Evolutionary conservation across 2,329 filamentous ascomycete species (phyloP).

Genomic region (Aureobasidium mangrovei): DNA sequence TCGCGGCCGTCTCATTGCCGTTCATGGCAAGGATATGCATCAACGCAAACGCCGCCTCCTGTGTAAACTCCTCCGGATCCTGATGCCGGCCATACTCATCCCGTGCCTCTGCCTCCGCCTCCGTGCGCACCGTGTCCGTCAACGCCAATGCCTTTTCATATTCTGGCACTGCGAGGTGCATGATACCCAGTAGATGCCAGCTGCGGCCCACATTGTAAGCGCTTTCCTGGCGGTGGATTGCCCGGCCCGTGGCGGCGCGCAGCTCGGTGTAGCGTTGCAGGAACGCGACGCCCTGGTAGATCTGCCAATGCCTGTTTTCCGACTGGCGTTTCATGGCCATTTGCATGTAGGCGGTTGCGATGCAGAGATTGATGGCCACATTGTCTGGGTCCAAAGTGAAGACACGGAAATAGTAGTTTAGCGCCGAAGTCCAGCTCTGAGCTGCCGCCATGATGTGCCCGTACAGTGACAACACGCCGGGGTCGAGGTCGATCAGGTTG

Average conservation of each 20-base stretch:
- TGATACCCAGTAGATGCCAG: conserved; percentile 67
- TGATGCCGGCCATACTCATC: conserved; percentile 27
- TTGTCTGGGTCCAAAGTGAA: conserved; percentile 65
- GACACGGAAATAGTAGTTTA: conserved; percentile 73
- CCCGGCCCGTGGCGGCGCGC: conserved; percentile 33
- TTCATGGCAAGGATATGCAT: conserved; percentile 57
- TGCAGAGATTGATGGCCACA: conserved; percentile 67
- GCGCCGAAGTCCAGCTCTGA: conserved; percentile 70
- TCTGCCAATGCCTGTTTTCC: conserved; percentile 80
- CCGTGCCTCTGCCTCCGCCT: conserved; percentile 15
- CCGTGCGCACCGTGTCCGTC: conserved; percentile 36
- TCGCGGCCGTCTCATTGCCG: conserved; percentile 55
- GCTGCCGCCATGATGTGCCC: conserved; percentile 82
- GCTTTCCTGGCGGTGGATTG: conserved; percentile 58
- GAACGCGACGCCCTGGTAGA: conserved; percentile 78
- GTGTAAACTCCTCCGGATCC: conserved; percentile 49
- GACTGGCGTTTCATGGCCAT: conserved; percentile 82
- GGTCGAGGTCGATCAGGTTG: conserved; percentile 51
- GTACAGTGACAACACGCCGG: conserved; percentile 77
- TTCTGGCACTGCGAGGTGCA: conserved; percentile 61
- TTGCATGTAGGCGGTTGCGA: conserved; percentile 79
- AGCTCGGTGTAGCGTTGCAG: conserved; percentile 63
- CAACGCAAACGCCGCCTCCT: conserved; percentile 67
- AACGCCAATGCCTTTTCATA: conserved; percentile 55
- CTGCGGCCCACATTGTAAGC: conserved; percentile 71